Percentiles rank a stretch among this genome's conserved stretches.
phyloP scores from a whole-genome alignment of 306 rosid species.

The Vicia sativa region DNA sequence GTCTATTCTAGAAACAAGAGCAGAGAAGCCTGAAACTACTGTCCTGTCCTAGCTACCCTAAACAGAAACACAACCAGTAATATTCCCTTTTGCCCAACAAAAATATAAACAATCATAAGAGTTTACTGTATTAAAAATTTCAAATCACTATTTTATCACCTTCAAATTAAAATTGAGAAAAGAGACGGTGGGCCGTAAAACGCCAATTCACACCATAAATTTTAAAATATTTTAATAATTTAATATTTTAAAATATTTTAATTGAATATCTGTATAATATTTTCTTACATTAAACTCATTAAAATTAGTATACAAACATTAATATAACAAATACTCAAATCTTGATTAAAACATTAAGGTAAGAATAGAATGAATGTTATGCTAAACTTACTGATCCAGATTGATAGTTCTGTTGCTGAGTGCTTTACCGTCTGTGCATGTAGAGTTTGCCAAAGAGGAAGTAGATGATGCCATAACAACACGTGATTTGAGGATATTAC shows the following conservation, averaged over 20 bases:
- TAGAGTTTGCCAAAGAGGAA: constrained; percentile 23
- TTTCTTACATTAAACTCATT: too few relatives aligned
- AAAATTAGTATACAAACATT: too few relatives aligned
- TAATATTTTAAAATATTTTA: too few relatives aligned
- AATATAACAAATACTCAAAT: background rate
- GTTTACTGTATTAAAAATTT: too few relatives aligned
- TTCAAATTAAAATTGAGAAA: too few relatives aligned
- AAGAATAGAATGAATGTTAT: background rate
- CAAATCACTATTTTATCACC: too few relatives aligned
- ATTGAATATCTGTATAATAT: too few relatives aligned
- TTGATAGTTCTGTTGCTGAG: constrained; percentile 54
- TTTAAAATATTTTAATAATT: too few relatives aligned
- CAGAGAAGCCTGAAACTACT: constrained; percentile 7
- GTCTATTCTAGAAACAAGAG: constrained; percentile 23
- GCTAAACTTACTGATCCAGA: constrained; percentile 74
- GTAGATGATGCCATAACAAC: constrained; percentile 41
- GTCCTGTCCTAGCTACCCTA: constrained; percentile 18
- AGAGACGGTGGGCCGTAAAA: too few relatives aligned
- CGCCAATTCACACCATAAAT: too few relatives aligned
- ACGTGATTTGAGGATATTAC: constrained; percentile 28
- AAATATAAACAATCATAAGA: too few relatives aligned
- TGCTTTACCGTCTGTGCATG: constrained; percentile 36
- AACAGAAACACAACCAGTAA: constrained; percentile 19
- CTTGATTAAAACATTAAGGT: background rate
- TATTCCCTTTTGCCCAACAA: background rate